Percentiles rank a stretch among this genome's conserved stretches.
Conservation (phyloP, 2,329 filamentous ascomycete genomes). For the Alternaria gansuensis region DNA sequence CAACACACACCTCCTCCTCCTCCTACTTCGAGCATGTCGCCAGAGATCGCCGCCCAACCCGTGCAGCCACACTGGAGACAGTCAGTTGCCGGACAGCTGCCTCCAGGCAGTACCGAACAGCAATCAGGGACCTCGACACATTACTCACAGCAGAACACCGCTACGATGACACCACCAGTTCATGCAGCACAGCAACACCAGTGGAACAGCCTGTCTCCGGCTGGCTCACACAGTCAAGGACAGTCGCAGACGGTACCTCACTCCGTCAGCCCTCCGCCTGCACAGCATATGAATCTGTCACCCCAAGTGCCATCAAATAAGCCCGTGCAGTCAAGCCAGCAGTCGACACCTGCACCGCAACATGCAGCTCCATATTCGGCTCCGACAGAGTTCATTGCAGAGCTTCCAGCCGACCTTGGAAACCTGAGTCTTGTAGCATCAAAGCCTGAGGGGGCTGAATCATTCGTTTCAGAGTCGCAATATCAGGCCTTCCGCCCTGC, state of each 20-base stretch:
- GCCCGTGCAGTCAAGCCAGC: conserved; percentile 22
- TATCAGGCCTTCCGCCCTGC: conserved; percentile 46
- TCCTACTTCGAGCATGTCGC: conserved; percentile 22
- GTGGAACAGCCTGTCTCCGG: conserved; percentile 35
- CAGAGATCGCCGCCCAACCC: conserved; percentile 20
- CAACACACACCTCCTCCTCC: conserved; percentile 24
- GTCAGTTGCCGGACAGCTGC: conserved; percentile 10
- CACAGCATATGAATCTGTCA: conserved; percentile 23
- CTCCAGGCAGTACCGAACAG: conserved; percentile 16
- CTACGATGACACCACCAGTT: conserved; percentile 23
- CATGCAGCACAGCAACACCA: conserved; percentile 38
- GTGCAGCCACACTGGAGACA: conserved; percentile 22
- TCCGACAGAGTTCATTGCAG: conserved; percentile 45
- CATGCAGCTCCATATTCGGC: conserved; percentile 14
- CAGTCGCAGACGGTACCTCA: conserved; percentile 22
- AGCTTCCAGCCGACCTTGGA: conserved; percentile 48
- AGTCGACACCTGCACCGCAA: conserved; percentile 26
- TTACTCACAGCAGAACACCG: conserved; percentile 25
- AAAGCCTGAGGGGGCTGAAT: conserved; percentile 21
- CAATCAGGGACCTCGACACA: conserved; percentile 19
- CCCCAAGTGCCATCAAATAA: conserved; percentile 22
- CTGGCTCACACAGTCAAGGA: conserved; percentile 23
- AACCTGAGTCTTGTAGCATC: conserved; percentile 34
- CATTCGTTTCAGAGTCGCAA: conserved; percentile 19
- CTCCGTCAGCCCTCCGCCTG: conserved; percentile 33